These are phyloP conservation scores for Candida pini DNA, from an alignment of 805 yeast genomes.

Conservation along the genomic window DNA sequence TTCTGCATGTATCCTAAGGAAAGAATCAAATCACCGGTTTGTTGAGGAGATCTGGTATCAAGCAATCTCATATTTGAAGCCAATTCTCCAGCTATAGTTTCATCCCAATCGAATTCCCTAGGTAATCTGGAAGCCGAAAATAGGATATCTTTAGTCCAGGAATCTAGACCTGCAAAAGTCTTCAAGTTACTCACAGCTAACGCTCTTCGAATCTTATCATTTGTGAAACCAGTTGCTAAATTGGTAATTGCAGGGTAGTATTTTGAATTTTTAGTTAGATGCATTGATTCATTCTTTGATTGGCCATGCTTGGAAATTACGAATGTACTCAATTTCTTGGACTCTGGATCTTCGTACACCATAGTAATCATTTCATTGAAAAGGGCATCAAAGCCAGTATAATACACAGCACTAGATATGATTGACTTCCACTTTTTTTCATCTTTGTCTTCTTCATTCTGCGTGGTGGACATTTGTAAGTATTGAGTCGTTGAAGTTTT, in stretches of 20 bases:
- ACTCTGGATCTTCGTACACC: conserved; percentile 42
- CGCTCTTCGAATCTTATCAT: conserved; percentile 62
- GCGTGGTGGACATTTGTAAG: conserved; percentile 2
- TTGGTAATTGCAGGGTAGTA: conserved; percentile 79
- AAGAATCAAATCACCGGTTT: conserved; percentile 52
- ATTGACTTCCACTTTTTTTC: conserved; percentile 36
- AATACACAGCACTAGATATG: conserved; percentile 47
- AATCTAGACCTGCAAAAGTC: conserved; percentile 54
- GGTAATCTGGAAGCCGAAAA: conserved; percentile 16
- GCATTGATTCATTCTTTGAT: conserved; percentile 50
- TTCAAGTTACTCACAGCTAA: conserved; percentile 71
- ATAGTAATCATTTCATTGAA: conserved; percentile 43
- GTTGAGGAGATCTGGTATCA: conserved; percentile 44
- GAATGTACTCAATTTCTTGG: conserved; percentile 45
- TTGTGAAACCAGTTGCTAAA: conserved; percentile 40
- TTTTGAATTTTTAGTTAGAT: conserved; percentile 53
- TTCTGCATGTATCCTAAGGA: conserved; percentile 52
- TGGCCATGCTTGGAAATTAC: conserved; percentile 64
- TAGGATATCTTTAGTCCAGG: conserved; percentile 16
- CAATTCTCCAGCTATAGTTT: conserved; percentile 74
- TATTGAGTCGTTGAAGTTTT: conserved; percentile 16
- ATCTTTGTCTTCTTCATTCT: conserved; percentile 10
- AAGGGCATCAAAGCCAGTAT: conserved; percentile 43
- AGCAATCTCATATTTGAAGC: conserved; percentile 63
- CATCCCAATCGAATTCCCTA: conserved; percentile 54